Percentiles rank a stretch among this genome's conserved stretches.
Conservation (phyloP, 2,329 filamentous ascomycete genomes). For the Teratosphaeria viscida region DNA sequence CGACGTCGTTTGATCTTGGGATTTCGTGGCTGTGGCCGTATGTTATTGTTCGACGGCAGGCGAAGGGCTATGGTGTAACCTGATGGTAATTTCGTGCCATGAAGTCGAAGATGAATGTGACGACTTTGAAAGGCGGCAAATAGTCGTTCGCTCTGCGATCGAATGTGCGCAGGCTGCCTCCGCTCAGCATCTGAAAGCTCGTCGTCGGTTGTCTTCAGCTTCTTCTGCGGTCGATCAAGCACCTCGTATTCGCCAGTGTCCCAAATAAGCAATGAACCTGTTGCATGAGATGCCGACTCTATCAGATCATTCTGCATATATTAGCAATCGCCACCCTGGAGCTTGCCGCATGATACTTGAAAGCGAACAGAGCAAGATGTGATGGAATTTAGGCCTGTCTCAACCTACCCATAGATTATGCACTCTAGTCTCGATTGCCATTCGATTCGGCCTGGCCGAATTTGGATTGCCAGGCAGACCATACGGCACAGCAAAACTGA, state of each 20-base stretch:
- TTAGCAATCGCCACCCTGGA: constrained; percentile 4
- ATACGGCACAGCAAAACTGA: constrained; percentile 44
- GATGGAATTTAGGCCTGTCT: not conserved
- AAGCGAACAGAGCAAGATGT: not conserved
- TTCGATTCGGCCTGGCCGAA: constrained; percentile 28
- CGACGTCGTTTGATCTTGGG: constrained; percentile 20
- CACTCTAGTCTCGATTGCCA: constrained; percentile 36
- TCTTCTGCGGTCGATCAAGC: constrained; percentile 16
- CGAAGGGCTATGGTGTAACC: constrained; percentile 32
- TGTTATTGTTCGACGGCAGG: constrained; percentile 27
- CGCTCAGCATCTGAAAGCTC: constrained; percentile 20
- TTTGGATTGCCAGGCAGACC: constrained; percentile 34
- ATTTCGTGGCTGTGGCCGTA: constrained; percentile 14
- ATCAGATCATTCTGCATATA: constrained; percentile 33
- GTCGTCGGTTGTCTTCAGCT: constrained; percentile 23
- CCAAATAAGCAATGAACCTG: constrained; percentile 37
- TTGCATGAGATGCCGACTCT: constrained; percentile 33
- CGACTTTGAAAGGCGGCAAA: constrained; percentile 28
- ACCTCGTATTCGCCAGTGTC: constrained; percentile 36
- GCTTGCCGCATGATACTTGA: not conserved
- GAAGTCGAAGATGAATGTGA: constrained; percentile 32
- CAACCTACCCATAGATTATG: constrained; percentile 32
- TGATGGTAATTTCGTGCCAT: constrained; percentile 29
- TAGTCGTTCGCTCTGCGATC: constrained; percentile 28
- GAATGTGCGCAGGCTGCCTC: not conserved